Percentiles rank a stretch among this genome's conserved stretches.
phyloP scores from a whole-genome alignment of 805 yeast species.

The Candida sanyiensis region DNA sequence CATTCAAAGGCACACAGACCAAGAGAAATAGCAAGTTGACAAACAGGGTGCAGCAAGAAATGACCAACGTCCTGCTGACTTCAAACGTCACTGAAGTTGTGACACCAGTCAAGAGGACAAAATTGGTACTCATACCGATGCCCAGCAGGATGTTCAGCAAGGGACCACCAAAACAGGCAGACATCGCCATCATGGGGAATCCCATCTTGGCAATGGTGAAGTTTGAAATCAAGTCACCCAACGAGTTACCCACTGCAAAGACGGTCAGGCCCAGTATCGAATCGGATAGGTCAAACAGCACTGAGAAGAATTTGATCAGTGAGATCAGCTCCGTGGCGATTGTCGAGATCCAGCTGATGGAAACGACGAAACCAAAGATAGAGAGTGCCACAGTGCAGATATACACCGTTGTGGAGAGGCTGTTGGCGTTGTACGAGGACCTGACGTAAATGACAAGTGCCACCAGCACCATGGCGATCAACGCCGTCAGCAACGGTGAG shows the following conservation, averaged over 20 bases:
- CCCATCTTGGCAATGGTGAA: slow-evolving; percentile 80
- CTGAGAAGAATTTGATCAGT: slow-evolving; percentile 55
- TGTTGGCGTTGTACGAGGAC: slow-evolving; percentile 4
- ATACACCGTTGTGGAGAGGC: not conserved
- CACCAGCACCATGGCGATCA: slow-evolving; percentile 5
- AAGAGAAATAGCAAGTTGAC: slow-evolving; percentile 34
- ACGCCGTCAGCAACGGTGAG: not conserved
- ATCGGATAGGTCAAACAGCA: slow-evolving; percentile 58
- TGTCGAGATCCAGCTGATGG: slow-evolving; percentile 67
- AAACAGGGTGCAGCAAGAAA: slow-evolving; percentile 37
- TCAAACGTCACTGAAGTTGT: slow-evolving; percentile 28
- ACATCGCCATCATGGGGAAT: slow-evolving; percentile 84
- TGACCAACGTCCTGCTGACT: slow-evolving; percentile 33
- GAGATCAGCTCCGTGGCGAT: slow-evolving; percentile 46
- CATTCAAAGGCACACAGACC: slow-evolving; percentile 38
- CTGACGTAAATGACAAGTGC: slow-evolving; percentile 7
- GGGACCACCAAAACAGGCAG: slow-evolving; percentile 96
- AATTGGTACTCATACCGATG: slow-evolving; percentile 65
- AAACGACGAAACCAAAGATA: slow-evolving; percentile 55
- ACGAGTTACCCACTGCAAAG: slow-evolving; percentile 89
- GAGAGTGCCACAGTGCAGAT: slow-evolving; percentile 22
- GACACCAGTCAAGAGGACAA: slow-evolving; percentile 29
- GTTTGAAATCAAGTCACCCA: slow-evolving; percentile 86
- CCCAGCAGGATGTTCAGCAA: slow-evolving; percentile 72
- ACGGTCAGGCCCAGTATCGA: slow-evolving; percentile 83